Conservation (phyloP, 23 red algal species). For the Gracilaria gracilis region DNA sequence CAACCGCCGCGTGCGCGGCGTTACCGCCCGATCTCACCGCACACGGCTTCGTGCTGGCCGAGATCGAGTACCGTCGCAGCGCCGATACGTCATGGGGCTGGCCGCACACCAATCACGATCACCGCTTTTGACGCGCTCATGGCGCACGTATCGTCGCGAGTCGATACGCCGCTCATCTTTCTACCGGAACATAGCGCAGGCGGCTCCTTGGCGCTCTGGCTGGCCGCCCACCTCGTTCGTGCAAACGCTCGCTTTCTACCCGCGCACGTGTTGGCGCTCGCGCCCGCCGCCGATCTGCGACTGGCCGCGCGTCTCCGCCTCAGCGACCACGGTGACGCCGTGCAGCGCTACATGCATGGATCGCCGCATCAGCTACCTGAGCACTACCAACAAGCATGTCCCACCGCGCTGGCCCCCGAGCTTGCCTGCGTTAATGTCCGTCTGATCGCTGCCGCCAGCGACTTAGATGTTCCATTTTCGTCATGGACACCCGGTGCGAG, state of each 20-base stretch:
- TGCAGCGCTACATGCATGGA: slow-evolving; percentile 53
- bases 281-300: slow-evolving; percentile 48
- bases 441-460: slow-evolving; percentile 4
- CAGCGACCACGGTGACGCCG: slow-evolving; percentile 62
- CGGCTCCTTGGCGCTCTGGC: slow-evolving; percentile 52
- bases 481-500: not conserved
- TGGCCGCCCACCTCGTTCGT: slow-evolving; percentile 10
- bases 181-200: slow-evolving; percentile 50
- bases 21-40: slow-evolving; percentile 35
- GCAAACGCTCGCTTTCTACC: not conserved
- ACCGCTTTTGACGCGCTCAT: slow-evolving; percentile 7
- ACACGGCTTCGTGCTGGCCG: slow-evolving; percentile 35
- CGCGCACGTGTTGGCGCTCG: slow-evolving; percentile 4
- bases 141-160: not conserved
- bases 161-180: slow-evolving; percentile 10
- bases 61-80: slow-evolving; percentile 68
- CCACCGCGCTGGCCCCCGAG: slow-evolving; percentile 3
- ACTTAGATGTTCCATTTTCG: slow-evolving; percentile 7
- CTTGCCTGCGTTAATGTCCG: slow-evolving; percentile 4
- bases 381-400: slow-evolving; percentile 35
- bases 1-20: slow-evolving; percentile 41
- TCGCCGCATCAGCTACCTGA: slow-evolving; percentile 3
- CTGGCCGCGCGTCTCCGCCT: slow-evolving; percentile 43
- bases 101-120: slow-evolving; percentile 59
- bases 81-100: slow-evolving; percentile 40